Evolutionary conservation across 345 rosid species (phyloP).

Genomic region (Salix koriyanagi): DNA sequence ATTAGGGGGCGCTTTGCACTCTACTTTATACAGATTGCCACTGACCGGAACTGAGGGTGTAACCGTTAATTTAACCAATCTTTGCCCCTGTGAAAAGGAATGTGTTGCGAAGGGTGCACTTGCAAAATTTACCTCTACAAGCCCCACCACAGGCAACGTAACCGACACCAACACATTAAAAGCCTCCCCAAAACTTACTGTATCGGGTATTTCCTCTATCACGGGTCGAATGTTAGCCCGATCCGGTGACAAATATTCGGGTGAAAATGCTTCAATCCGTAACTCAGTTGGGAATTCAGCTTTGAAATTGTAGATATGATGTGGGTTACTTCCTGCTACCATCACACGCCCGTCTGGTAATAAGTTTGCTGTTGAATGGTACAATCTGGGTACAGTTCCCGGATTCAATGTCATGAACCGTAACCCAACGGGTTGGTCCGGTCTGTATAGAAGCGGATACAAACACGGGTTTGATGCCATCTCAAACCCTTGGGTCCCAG

Average conservation of each 20-base stretch:
- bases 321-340: slow-evolving; percentile 89
- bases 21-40: slow-evolving; percentile 45
- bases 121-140: slow-evolving; percentile 33
- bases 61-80: slow-evolving; percentile 64
- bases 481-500: slow-evolving; percentile 42
- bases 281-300: slow-evolving; percentile 69
- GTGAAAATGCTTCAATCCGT: slow-evolving; percentile 83
- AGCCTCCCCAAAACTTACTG: slow-evolving; percentile 20
- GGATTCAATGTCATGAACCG: slow-evolving; percentile 52
- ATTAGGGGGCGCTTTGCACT: slow-evolving; percentile 68
- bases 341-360: slow-evolving; percentile 78
- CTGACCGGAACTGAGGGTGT: slow-evolving; percentile 47
- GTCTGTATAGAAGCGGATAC: slow-evolving; percentile 63
- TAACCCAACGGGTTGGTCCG: slow-evolving; percentile 37
- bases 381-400: slow-evolving; percentile 74
- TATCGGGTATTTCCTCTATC: slow-evolving; percentile 26
- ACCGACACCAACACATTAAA: slow-evolving; percentile 47
- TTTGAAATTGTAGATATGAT: slow-evolving; percentile 57
- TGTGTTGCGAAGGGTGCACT: slow-evolving; percentile 78
- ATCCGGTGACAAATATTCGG: slow-evolving; percentile 71
- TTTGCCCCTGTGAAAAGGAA: slow-evolving; percentile 82
- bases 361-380: slow-evolving; percentile 87
- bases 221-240: slow-evolving; percentile 68
- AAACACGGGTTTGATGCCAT: slow-evolving; percentile 46
- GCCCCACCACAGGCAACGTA: slow-evolving; percentile 67